phyloP scores from a whole-genome alignment of 768 basidiomycete species.

The Fibroporia radiculosa region DNA sequence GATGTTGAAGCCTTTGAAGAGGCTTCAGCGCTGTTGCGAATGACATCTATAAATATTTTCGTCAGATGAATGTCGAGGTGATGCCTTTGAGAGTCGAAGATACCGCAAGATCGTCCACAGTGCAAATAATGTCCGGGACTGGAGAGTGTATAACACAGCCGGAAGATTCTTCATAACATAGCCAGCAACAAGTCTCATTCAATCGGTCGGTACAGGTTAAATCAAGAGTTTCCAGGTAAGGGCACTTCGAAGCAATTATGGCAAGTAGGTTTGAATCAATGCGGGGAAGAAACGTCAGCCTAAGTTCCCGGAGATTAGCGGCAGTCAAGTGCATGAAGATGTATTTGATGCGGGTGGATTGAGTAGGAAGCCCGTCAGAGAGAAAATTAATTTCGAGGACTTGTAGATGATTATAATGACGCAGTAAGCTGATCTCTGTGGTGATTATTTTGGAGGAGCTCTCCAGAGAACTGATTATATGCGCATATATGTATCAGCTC shows the following conservation, averaged over 20 bases:
- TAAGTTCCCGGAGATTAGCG: constrained; percentile 37
- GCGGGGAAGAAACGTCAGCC: constrained; percentile 46
- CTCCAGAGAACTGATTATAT: constrained; percentile 14
- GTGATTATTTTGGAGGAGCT: constrained; percentile 10
- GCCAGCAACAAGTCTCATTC: constrained; percentile 51
- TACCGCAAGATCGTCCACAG: constrained; percentile 43
- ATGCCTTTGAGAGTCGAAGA: background rate
- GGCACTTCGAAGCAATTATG: constrained; percentile 39
- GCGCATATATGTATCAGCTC: constrained; percentile 15
- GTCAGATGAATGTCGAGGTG: background rate
- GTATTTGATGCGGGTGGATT: constrained; percentile 14
- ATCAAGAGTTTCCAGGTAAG: constrained; percentile 38
- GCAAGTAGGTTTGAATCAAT: constrained; percentile 44
- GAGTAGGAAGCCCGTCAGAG: constrained; percentile 17
- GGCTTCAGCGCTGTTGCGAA: constrained; percentile 38
- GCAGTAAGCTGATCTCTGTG: constrained; percentile 3
- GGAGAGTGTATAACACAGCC: constrained; percentile 53
- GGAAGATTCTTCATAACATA: constrained; percentile 57
- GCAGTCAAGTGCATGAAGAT: constrained; percentile 22
- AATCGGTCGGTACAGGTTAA: constrained; percentile 56
- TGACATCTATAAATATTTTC: constrained; percentile 24
- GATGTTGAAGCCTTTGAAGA: constrained; percentile 37
- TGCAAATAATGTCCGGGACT: constrained; percentile 41
- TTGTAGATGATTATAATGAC: constrained; percentile 6
- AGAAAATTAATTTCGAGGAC: constrained; percentile 16